These are phyloP conservation scores for Ophidiomyces ophidiicola DNA, from an alignment of 2,329 filamentous ascomycete species.

Conservation along the genomic window DNA sequence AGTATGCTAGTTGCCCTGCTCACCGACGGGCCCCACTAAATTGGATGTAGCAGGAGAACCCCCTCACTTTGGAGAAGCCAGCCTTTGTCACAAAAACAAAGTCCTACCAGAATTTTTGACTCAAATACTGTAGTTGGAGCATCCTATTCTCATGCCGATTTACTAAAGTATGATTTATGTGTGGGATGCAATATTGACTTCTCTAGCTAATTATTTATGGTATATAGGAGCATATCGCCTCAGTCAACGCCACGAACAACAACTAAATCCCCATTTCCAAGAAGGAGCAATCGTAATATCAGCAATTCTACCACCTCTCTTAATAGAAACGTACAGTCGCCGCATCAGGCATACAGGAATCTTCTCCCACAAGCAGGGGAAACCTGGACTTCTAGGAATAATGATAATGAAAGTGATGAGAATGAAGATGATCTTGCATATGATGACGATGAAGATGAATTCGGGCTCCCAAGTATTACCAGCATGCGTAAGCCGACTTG, in stretches of 20 bases:
- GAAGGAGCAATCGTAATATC: constrained; percentile 15
- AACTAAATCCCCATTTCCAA: constrained; percentile 39
- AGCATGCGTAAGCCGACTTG: constrained; percentile 60
- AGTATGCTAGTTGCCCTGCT: constrained; percentile 23
- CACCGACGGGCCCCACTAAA: neutral
- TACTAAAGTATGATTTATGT: constrained; percentile 59
- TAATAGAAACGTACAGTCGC: constrained; percentile 34
- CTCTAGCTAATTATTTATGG: constrained; percentile 7
- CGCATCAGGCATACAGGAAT: constrained; percentile 63
- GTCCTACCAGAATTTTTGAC: constrained; percentile 47
- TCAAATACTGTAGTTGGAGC: constrained; percentile 74
- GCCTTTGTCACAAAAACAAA: constrained; percentile 39
- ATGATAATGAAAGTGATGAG: constrained; percentile 50
- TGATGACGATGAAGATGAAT: constrained; percentile 86
- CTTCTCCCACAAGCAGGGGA: constrained; percentile 72
- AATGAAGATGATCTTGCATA: constrained; percentile 61
- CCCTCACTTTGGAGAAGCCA: constrained; percentile 77
- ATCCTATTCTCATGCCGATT: constrained; percentile 90
- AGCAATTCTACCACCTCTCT: constrained; percentile 36
- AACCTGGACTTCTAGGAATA: constrained; percentile 65
- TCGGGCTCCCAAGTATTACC: constrained; percentile 81
- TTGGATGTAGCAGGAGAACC: constrained; percentile 48
- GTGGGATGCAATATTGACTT: neutral
- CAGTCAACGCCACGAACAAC: constrained; percentile 63
- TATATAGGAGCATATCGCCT: constrained; percentile 24